These are phyloP conservation scores for Colletotrichum camelliae DNA, from an alignment of 2,329 filamentous ascomycete genomes.

Conservation along the genomic window DNA sequence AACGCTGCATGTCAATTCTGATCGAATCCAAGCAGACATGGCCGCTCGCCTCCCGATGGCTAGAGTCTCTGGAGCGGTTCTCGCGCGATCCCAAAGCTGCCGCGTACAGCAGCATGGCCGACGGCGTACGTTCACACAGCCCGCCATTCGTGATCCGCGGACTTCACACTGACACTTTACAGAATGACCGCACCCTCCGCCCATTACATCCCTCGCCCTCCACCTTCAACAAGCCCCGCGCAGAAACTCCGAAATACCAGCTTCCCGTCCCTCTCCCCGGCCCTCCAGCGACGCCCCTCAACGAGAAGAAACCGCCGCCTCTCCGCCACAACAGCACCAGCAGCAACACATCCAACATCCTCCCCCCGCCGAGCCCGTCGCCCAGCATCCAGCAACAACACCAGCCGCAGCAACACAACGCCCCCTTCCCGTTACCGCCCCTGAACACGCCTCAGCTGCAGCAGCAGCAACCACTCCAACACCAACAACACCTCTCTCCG, in stretches of 20 bases:
- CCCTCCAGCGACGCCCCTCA: conserved; percentile 5
- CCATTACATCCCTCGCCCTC: conserved; percentile 21
- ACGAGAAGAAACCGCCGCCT: conserved; percentile 6
- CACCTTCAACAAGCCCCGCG: conserved; percentile 25
- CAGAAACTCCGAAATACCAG: conserved; percentile 18
- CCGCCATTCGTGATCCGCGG: fast-evolving
- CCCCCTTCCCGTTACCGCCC: conserved; percentile 5
- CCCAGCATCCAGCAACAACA: conserved; percentile 13
- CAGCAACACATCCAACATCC: conserved; percentile 22
- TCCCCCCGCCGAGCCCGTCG: conserved; percentile 22
- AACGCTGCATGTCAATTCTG: conserved; percentile 49
- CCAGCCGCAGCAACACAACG: conserved; percentile 8
- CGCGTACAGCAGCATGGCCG: conserved; percentile 52
- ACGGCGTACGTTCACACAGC: conserved; percentile 37
- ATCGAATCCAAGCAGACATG: conserved; percentile 55
- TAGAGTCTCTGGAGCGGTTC: conserved; percentile 54
- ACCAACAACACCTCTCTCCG: not conserved
- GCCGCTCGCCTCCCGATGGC: conserved; percentile 59
- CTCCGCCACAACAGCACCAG: conserved; percentile 5
- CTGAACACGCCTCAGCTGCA: not conserved
- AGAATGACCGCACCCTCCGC: conserved; percentile 35
- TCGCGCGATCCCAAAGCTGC: conserved; percentile 47
- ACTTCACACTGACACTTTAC: not conserved
- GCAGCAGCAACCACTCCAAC: not conserved
- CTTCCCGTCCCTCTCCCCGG: conserved; percentile 12